A percentile compares a stretch with the other conserved stretches of the same genome.
phyloP scores from a whole-genome alignment of 257 asterid genomes.

The Solanum rostratum region DNA sequence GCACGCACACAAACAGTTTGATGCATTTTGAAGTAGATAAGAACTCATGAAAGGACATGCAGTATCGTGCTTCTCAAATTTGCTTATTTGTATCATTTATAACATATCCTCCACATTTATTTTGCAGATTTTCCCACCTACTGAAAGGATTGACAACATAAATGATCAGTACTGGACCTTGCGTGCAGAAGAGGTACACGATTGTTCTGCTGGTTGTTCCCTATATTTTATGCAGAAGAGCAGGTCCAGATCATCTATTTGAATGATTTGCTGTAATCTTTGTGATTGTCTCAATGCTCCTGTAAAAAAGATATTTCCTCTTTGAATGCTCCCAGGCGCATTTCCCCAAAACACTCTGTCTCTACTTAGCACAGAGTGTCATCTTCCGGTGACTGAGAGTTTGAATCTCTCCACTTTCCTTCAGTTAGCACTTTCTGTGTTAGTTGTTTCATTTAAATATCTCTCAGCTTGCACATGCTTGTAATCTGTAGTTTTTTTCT shows the following conservation, averaged over 20 bases:
- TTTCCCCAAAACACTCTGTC: not conserved
- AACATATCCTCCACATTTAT: not conserved
- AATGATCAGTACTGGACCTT: conserved; percentile 52
- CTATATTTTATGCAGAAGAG: not conserved
- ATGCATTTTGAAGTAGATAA: not conserved
- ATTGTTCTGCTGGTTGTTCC: not conserved
- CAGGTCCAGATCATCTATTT: not conserved
- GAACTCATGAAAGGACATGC: not conserved
- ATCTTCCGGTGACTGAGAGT: not conserved
- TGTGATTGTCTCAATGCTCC: not conserved
- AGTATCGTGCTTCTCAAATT: not conserved
- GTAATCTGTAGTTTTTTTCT: not conserved
- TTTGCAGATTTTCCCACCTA: conserved; percentile 47
- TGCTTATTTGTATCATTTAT: not conserved
- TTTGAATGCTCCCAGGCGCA: not conserved
- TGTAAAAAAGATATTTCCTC: not conserved
- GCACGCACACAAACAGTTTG: not conserved
- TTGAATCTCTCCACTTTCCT: not conserved
- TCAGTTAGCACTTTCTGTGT: not conserved
- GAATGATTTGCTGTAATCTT: not conserved
- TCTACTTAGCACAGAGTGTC: not conserved
- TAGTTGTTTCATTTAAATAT: not conserved
- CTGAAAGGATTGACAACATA: conserved; percentile 45
- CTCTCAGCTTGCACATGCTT: not conserved
- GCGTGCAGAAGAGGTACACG: conserved; percentile 50